These are phyloP conservation scores for Balamuthia mandrillaris DNA, from an alignment of 208 protist genomes.

Conservation along the genomic window DNA sequence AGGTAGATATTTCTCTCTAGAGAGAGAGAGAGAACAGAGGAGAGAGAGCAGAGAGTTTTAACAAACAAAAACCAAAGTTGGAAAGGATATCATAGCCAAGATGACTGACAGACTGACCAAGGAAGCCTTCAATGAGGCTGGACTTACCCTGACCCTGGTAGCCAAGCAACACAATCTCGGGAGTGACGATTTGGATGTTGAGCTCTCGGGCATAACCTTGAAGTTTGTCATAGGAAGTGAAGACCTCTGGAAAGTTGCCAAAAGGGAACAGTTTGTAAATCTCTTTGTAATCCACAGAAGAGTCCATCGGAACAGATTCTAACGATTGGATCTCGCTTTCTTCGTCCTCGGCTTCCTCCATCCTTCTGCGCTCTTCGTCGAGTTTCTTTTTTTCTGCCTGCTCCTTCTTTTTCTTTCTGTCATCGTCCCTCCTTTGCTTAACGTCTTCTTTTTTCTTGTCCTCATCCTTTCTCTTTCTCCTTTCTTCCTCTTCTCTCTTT, in stretches of 20 bases:
- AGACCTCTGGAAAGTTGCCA: constrained; percentile 43
- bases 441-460: constrained; percentile 37
- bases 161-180: constrained; percentile 60
- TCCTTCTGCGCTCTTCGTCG: constrained; percentile 8
- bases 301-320: not conserved
- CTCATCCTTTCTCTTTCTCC: constrained; percentile 12
- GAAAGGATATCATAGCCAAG: not conserved
- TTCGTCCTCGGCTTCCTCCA: constrained; percentile 36
- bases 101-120: constrained; percentile 40
- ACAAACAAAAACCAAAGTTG: not conserved
- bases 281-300: not conserved
- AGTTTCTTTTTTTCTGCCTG: constrained; percentile 33
- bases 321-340: constrained; percentile 37
- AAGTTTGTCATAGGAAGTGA: constrained; percentile 53
- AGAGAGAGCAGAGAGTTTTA: not conserved
- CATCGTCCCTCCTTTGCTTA: constrained; percentile 32
- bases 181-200: constrained; percentile 46
- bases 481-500: constrained; percentile 31
- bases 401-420: constrained; percentile 38
- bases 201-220: constrained; percentile 58
- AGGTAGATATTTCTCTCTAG: not conserved
- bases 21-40: not conserved
- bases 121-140: constrained; percentile 51
- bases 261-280: constrained; percentile 37
- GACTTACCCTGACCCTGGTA: constrained; percentile 49